Evolutionary conservation across 164 flowering plant genomes (phyloP).

Genomic region (Kingdonia uniflora): DNA sequence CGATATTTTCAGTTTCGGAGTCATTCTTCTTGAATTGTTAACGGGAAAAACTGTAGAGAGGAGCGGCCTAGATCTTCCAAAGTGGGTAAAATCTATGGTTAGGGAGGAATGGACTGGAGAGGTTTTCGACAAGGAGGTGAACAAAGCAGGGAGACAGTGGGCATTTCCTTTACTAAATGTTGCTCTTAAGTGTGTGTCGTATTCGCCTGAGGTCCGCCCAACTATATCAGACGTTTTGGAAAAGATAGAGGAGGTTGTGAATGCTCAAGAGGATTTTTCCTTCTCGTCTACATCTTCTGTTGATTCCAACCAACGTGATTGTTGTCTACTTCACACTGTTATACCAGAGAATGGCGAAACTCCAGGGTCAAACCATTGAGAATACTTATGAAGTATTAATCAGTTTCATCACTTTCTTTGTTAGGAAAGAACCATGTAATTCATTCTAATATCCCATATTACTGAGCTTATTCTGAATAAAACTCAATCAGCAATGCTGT

Average conservation of each 20-base stretch:
- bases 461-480: too few species aligned
- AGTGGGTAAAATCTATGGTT: slow-evolving; percentile 56
- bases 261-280: slow-evolving; percentile 23
- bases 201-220: slow-evolving; percentile 33
- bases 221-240: slow-evolving; percentile 31
- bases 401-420: background rate
- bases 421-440: too few species aligned
- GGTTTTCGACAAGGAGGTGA: slow-evolving; percentile 55
- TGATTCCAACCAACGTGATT: slow-evolving; percentile 18
- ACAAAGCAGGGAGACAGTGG: slow-evolving; percentile 22
- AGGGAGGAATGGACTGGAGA: slow-evolving; percentile 76
- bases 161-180: slow-evolving; percentile 44
- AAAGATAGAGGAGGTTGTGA: slow-evolving; percentile 35
- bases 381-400: background rate
- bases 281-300: slow-evolving; percentile 19
- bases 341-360: slow-evolving; percentile 40
- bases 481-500: too few species aligned
- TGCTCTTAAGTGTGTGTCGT: slow-evolving; percentile 38
- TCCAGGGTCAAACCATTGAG: slow-evolving; percentile 32
- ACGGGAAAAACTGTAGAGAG: slow-evolving; percentile 46
- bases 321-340: slow-evolving; percentile 27
- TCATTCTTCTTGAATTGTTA: slow-evolving; percentile 44
- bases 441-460: too few species aligned
- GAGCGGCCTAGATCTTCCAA: slow-evolving; percentile 43
- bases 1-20: slow-evolving; percentile 51